phyloP scores from a whole-genome alignment of 2,329 filamentous ascomycete genomes.

The Fusarium pseudocircinatum region DNA sequence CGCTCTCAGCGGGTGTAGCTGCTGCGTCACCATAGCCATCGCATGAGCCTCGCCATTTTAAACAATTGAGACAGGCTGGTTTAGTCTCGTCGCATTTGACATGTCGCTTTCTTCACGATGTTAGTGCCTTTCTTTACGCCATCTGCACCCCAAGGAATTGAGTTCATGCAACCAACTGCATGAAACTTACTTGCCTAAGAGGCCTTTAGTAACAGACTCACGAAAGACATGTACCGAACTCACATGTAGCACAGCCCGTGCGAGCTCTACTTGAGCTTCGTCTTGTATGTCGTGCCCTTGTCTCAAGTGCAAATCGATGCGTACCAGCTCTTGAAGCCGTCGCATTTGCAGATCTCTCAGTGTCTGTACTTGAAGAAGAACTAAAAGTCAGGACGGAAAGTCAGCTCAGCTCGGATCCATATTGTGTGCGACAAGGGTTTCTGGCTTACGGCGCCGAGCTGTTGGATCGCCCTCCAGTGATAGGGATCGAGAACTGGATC shows the following conservation, averaged over 20 bases:
- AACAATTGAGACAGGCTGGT: constrained; percentile 53
- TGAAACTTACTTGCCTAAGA: constrained; percentile 48
- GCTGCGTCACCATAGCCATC: constrained; percentile 46
- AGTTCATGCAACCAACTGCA: not conserved
- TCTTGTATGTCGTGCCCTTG: constrained; percentile 50
- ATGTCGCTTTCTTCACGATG: constrained; percentile 49
- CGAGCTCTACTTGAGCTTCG: constrained; percentile 52
- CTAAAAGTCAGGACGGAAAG: constrained; percentile 8
- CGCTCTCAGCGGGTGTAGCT: constrained; percentile 9
- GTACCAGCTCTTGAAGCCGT: constrained; percentile 42
- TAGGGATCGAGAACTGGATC: constrained; percentile 51
- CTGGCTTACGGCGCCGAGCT: constrained; percentile 40
- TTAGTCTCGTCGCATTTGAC: constrained; percentile 56
- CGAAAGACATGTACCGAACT: constrained; percentile 22
- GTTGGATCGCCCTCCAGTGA: constrained; percentile 35
- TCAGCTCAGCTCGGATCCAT: constrained; percentile 9
- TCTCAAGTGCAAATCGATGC: constrained; percentile 52
- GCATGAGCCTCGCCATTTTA: constrained; percentile 54
- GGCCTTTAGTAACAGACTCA: constrained; percentile 10
- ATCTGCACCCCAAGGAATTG: not conserved
- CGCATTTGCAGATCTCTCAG: constrained; percentile 28
- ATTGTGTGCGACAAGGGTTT: constrained; percentile 19
- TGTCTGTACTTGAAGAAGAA: constrained; percentile 24
- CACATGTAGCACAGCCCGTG: constrained; percentile 52
- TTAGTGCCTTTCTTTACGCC: constrained; percentile 18